phyloP scores from a whole-genome alignment of 257 asterid genomes.

The Euphrasia confusa region DNA sequence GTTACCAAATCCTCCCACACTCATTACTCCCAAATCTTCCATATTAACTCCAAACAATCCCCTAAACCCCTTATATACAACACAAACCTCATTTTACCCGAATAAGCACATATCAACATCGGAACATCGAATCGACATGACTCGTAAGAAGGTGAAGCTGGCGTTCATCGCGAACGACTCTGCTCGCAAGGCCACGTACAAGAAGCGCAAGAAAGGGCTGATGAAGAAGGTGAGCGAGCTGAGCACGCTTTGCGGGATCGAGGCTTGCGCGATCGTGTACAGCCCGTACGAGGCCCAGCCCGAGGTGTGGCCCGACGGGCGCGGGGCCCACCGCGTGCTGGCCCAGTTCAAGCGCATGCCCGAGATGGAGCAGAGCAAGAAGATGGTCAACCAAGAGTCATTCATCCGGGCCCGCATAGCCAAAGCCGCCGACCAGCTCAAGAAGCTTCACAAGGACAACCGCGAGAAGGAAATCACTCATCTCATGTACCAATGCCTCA shows the following conservation, averaged over 20 bases:
- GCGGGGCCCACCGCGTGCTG: conserved; percentile 56
- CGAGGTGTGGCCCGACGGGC: conserved; percentile 58
- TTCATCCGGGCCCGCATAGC: conserved; percentile 55
- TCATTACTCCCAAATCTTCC: conserved; percentile 39
- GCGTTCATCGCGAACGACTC: conserved; percentile 70
- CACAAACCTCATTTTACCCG: conserved; percentile 22
- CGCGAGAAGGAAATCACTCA: conserved; percentile 64
- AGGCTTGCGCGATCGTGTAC: conserved; percentile 69
- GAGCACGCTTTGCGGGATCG: conserved; percentile 78
- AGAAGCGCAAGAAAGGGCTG: conserved; percentile 74
- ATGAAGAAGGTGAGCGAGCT: conserved; percentile 78
- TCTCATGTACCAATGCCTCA: conserved; percentile 59
- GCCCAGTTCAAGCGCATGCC: conserved; percentile 77
- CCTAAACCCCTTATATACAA: conserved; percentile 33
- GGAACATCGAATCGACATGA: conserved; percentile 37
- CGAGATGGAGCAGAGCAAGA: conserved; percentile 90
- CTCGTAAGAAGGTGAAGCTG: conserved; percentile 75
- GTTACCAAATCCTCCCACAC: conserved; percentile 27
- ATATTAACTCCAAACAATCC: conserved; percentile 37
- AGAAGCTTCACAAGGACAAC: conserved; percentile 64
- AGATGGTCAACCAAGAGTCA: conserved; percentile 78
- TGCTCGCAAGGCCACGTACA: conserved; percentile 70
- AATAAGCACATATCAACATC: not conserved
- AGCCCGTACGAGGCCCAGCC: conserved; percentile 67
- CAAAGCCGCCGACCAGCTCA: conserved; percentile 61